Evolutionary conservation across 352 stramenopile genomes (phyloP).

Genomic region (Phytophthora melonis): DNA sequence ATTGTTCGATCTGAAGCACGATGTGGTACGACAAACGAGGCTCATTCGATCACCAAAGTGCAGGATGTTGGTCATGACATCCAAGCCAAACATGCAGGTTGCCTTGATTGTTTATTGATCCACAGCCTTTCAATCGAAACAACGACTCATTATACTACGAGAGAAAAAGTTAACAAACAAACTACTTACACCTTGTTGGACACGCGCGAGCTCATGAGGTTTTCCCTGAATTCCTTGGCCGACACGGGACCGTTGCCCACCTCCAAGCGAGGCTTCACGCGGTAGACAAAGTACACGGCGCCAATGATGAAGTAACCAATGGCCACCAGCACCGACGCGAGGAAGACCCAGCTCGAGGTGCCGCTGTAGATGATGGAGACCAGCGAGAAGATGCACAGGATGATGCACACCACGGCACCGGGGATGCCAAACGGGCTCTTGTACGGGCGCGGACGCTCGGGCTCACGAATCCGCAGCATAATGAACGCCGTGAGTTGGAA

Average conservation of each 20-base stretch:
- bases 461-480: slow-evolving; percentile 59
- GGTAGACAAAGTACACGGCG: slow-evolving; percentile 53
- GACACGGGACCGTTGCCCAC: slow-evolving; percentile 29
- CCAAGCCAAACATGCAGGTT: neutral
- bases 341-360: slow-evolving; percentile 54
- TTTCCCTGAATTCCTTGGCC: slow-evolving; percentile 54
- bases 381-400: slow-evolving; percentile 56
- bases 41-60: neutral
- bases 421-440: slow-evolving; percentile 61
- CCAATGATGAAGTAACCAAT: slow-evolving; percentile 56
- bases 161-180: neutral
- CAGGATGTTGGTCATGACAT: neutral
- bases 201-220: slow-evolving; percentile 44
- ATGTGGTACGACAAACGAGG: neutral
- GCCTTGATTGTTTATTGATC: slow-evolving; percentile 3
- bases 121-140: neutral
- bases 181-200: slow-evolving; percentile 38
- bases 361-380: slow-evolving; percentile 72
- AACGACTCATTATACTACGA: slow-evolving; percentile 2
- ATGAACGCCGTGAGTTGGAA: slow-evolving; percentile 72
- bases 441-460: slow-evolving; percentile 59
- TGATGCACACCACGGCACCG: slow-evolving; percentile 52
- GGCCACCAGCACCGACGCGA: slow-evolving; percentile 57
- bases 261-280: slow-evolving; percentile 46
- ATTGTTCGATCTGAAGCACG: neutral